Conservation (phyloP, 2,329 filamentous ascomycete species). For the Clonostachys sp. region DNA sequence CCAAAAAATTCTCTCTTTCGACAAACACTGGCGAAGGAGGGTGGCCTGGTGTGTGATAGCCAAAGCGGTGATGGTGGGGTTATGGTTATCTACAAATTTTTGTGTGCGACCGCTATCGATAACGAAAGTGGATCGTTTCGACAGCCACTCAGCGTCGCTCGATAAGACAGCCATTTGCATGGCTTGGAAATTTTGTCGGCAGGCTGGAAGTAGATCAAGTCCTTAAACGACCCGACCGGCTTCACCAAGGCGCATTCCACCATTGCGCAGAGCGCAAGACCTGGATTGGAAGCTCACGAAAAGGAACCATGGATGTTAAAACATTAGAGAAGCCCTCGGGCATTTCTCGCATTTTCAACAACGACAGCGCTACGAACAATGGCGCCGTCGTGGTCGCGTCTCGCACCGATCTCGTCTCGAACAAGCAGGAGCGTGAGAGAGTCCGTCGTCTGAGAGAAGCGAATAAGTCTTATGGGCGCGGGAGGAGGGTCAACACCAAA, state of each 20-base stretch:
- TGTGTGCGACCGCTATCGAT: conserved; percentile 29
- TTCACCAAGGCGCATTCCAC: too few relatives aligned
- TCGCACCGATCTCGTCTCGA: conserved; percentile 44
- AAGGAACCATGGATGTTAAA: conserved; percentile 28
- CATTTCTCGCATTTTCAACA: conserved; percentile 4
- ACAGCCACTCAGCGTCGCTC: conserved; percentile 14
- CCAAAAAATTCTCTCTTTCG: too few relatives aligned
- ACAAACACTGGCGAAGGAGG: too few relatives aligned
- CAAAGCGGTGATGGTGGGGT: conserved; percentile 22
- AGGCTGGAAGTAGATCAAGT: neutral
- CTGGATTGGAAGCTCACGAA: too few relatives aligned
- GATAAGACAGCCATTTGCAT: conserved; percentile 13
- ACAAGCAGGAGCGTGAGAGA: conserved; percentile 43
- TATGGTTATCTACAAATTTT: conserved; percentile 31
- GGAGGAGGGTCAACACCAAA: conserved; percentile 67
- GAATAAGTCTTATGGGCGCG: conserved; percentile 78
- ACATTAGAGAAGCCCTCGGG: conserved; percentile 20
- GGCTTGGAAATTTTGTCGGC: conserved; percentile 26
- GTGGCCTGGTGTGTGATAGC: too few relatives aligned
- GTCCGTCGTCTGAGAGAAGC: conserved; percentile 54
- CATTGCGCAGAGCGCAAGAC: too few relatives aligned
- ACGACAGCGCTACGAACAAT: conserved; percentile 26
- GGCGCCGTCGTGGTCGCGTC: conserved; percentile 46
- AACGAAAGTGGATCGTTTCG: conserved; percentile 4
- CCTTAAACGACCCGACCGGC: too few relatives aligned